Evolutionary conservation across 1,284 basidiomycete genomes (phyloP).

Genomic region (Moesziomyces aphidis): DNA sequence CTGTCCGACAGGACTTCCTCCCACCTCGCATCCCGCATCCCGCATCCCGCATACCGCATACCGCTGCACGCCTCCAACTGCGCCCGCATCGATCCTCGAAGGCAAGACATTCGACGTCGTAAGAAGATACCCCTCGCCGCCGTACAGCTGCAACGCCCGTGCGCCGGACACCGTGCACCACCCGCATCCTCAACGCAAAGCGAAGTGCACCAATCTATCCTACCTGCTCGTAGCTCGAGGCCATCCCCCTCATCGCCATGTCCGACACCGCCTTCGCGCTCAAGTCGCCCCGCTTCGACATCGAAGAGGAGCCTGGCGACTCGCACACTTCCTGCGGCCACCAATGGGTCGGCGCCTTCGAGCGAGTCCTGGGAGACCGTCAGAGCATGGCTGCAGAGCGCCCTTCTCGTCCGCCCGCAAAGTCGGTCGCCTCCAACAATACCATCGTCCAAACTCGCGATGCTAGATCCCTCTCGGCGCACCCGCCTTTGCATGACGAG

Average conservation of each 20-base stretch:
- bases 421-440: conserved; percentile 23
- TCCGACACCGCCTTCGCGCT: conserved; percentile 20
- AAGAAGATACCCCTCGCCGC: neutral
- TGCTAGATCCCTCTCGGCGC: conserved; percentile 11
- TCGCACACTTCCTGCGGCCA: conserved; percentile 17
- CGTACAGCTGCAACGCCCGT: too few relatives aligned
- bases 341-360: conserved; percentile 62
- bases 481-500: conserved; percentile 17
- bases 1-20: conserved; percentile 37
- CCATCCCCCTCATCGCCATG: conserved; percentile 13
- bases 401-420: conserved; percentile 23
- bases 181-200: too few relatives aligned
- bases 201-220: too few relatives aligned
- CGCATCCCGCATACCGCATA: too few relatives aligned
- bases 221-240: too few relatives aligned
- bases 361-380: conserved; percentile 62
- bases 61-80: neutral
- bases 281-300: conserved; percentile 45
- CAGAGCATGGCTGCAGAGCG: conserved; percentile 38
- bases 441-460: conserved; percentile 41
- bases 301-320: conserved; percentile 54
- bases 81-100: neutral
- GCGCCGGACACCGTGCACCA: too few relatives aligned
- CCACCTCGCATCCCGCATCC: conserved; percentile 5
- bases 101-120: neutral